Percentiles rank a stretch among this genome's conserved stretches.
These are phyloP conservation scores for Scortechinia acanthostroma DNA, from an alignment of 2,329 filamentous ascomycete species.

Conservation along the genomic window DNA sequence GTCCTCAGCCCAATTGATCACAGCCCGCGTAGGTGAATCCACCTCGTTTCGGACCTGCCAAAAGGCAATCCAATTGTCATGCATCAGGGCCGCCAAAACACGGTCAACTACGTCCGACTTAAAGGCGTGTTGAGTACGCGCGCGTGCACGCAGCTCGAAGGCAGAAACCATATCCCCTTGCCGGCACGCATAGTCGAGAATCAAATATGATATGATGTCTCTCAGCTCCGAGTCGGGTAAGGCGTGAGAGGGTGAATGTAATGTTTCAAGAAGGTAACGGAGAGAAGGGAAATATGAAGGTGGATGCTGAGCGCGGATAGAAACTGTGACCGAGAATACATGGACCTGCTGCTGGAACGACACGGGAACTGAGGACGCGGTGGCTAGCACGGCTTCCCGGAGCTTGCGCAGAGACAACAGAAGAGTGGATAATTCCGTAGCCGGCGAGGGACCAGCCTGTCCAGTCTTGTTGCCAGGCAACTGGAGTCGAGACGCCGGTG, in stretches of 20 bases:
- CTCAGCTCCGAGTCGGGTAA: neutral
- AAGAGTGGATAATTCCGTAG: neutral
- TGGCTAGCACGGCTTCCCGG: neutral
- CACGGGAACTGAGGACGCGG: neutral
- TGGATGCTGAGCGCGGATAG: neutral
- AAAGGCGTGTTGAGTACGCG: neutral
- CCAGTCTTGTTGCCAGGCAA: neutral
- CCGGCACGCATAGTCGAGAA: neutral
- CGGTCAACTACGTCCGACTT: neutral
- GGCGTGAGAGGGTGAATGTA: neutral
- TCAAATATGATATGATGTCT: neutral
- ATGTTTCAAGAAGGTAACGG: neutral
- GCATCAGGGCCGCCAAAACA: neutral
- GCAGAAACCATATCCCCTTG: neutral
- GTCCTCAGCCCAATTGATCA: constrained; percentile 1
- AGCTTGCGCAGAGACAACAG: neutral
- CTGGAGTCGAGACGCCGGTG: neutral
- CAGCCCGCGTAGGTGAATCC: neutral
- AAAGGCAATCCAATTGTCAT: constrained; percentile 1
- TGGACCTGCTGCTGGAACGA: neutral
- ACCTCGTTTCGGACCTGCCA: neutral
- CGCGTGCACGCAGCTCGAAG: neutral
- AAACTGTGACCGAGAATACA: neutral
- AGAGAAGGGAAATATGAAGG: neutral
- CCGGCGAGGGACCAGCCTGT: neutral